Evolutionary conservation across 169 alveolate genomes (phyloP), one percentile per base, ranked within the genome.

Genomic region (Cryptosporidium xiaoi): DNA sequence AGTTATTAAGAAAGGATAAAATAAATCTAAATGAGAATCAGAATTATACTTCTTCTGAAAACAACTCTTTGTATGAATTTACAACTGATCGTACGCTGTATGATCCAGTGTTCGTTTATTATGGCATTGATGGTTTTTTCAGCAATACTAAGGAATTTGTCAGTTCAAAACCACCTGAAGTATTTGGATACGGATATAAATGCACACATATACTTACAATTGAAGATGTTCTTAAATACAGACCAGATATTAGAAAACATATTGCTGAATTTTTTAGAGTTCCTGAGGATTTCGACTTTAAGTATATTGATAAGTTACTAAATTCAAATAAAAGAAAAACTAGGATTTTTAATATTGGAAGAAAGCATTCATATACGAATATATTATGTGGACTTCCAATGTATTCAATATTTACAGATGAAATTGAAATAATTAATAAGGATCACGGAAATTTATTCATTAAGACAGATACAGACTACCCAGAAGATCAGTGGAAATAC

Each of bases 401-500:
- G 33, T 77, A 77, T 44, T 77, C 87, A 12, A 15, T 77, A n/a
- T 77, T 77, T 62, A 77, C 87, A 13, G 87, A 77, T 31, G 87
- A 77, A 60, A 46, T 77, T 24, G 71, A 77, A 29, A 44, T 77
- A 60, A 40, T 40, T 24, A 60, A 29, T 27, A 77, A 62, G 48
- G 20, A 33, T 4, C 58, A 60, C 13, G 87, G 64, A 5, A 77
- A 60, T 10, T 58, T 77, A 58, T 51, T 40, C 7, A 77, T 77
- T 27, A 24, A 13, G 46, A 56, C 51, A 3, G 2, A 53, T 33
- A 60, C 56, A 10, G 87, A 62, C 33, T 60, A 33, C 40, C 87
- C 62, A 34, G 87, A 77, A 62, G 87, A 77, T 60, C 87, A 77
- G 48, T 77, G 87, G 87, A 77, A 77, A 44, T 62, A 7, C 46